Evolutionary conservation across 208 protist genomes (phyloP), one percentile per base, ranked within the genome.

Genomic region (Trypanosoma melophagium): DNA sequence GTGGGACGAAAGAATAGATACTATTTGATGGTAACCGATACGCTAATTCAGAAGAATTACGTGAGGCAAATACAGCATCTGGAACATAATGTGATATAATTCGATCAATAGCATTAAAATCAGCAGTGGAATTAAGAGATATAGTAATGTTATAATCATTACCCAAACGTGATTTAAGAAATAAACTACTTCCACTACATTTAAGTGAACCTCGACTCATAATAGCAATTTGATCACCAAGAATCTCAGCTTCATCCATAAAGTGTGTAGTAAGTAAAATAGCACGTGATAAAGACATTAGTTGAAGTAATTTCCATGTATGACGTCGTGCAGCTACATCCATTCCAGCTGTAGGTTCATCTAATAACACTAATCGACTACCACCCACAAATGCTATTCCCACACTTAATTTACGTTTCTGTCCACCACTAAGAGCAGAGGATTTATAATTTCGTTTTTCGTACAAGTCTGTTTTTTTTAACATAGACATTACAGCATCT

Each of bases 181-280:
- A 87, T 22, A 84, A 21, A 19, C 59, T 80, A 54, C 74, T 87
- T 21, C 88, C 88, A 25, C 59, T 53, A 71, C 87, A 93, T 50
- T 81, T 68, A 50, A 94, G 55, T 10, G 54, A 41, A 53, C 90
- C 87, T 35, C 70, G 40, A 35, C 77, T 82, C 82, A 99, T 94
- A 59, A 99, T 98, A 2, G 88, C 95, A 54, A 99, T 95, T 22
- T 83, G 80, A 73, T 98, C 84, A 35, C 87, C 84, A 12, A 99
- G 83, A 31, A 92, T 66, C 60, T 98, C 94, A 9, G 96, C 96
- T 70, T 98, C 96, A 61, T 98, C 95, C 92, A 98, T 96, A 71
- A 79, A 92, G 60, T 97, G 94, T n/a, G 89, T 91, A 0, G 76
- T 81, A 21, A 81, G 66, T 14, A 81, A 60, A 56, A 83, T 76